Conservation (phyloP, 768 basidiomycete genomes). For the Solioccasus polychromus region DNA sequence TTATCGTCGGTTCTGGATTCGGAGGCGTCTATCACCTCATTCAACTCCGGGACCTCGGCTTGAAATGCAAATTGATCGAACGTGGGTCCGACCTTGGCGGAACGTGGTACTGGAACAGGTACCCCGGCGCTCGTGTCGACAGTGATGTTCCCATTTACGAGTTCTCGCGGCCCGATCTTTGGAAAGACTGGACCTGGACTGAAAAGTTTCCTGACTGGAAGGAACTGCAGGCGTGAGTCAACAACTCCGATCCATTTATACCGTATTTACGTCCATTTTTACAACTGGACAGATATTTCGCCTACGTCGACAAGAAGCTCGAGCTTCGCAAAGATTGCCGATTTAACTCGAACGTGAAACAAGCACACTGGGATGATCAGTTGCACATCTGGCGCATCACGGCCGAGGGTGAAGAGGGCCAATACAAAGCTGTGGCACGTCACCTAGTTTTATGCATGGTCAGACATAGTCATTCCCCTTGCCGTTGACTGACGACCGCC, state of each 20-base stretch:
- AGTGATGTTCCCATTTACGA: slow-evolving; percentile 9
- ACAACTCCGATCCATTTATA: neutral
- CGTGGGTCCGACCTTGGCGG: slow-evolving; percentile 12
- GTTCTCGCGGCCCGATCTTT: slow-evolving; percentile 11
- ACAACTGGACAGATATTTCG: slow-evolving; percentile 7
- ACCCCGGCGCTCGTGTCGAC: slow-evolving; percentile 13
- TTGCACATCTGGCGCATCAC: slow-evolving; percentile 7
- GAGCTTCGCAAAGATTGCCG: slow-evolving; percentile 15
- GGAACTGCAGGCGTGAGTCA: slow-evolving; percentile 10
- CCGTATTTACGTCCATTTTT: neutral
- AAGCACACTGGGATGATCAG: slow-evolving; percentile 11
- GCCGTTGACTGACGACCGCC: neutral
- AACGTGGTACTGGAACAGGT: slow-evolving; percentile 16
- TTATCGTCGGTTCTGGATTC: slow-evolving; percentile 12
- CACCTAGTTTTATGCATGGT: slow-evolving; percentile 15
- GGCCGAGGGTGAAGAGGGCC: slow-evolving; percentile 5
- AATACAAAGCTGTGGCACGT: slow-evolving; percentile 9
- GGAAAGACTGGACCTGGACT: slow-evolving; percentile 11
- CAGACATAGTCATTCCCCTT: neutral
- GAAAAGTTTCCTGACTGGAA: slow-evolving; percentile 12
- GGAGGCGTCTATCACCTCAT: slow-evolving; percentile 9
- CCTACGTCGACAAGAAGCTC: slow-evolving; percentile 10
- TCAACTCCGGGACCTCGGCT: slow-evolving; percentile 6
- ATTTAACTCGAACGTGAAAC: slow-evolving; percentile 10
- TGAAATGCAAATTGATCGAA: slow-evolving; percentile 11